Conservation (phyloP, 305 asterid genomes). For the Rubia balearica region DNA sequence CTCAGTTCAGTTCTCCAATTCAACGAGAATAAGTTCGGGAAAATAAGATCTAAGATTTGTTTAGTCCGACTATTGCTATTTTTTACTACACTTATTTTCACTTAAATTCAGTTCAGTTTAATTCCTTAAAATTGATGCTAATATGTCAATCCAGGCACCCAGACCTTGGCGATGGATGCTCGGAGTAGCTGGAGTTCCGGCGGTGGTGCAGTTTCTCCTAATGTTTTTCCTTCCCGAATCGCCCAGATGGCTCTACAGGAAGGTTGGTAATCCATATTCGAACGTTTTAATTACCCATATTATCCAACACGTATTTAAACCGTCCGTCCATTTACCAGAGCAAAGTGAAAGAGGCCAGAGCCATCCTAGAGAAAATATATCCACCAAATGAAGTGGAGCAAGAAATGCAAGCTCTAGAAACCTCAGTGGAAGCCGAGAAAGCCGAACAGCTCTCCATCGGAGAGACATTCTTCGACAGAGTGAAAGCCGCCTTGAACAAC, state of each 20-base stretch:
- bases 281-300: too few species aligned
- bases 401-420: conserved; percentile 52
- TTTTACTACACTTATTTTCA: too few species aligned
- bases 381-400: conserved; percentile 69
- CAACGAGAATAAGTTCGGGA: too few species aligned
- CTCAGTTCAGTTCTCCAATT: too few species aligned
- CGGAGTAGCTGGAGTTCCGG: conserved; percentile 71
- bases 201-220: conserved; percentile 49
- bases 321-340: conserved; percentile 24
- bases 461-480: conserved; percentile 25
- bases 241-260: conserved; percentile 75
- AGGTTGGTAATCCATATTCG: conserved; percentile 24
- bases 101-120: too few species aligned
- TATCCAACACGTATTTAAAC: too few species aligned
- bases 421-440: conserved; percentile 53
- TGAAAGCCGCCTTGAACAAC: conserved; percentile 44
- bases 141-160: conserved; percentile 26
- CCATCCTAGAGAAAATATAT: conserved; percentile 66
- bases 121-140: neutral
- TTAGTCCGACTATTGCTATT: too few species aligned
- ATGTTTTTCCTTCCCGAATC: conserved; percentile 84
- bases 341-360: conserved; percentile 56
- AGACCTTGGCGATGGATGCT: conserved; percentile 93
- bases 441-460: conserved; percentile 39
- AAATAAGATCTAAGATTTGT: too few species aligned